phyloP scores from a whole-genome alignment of 768 basidiomycete species.

The Suillus americanus region DNA sequence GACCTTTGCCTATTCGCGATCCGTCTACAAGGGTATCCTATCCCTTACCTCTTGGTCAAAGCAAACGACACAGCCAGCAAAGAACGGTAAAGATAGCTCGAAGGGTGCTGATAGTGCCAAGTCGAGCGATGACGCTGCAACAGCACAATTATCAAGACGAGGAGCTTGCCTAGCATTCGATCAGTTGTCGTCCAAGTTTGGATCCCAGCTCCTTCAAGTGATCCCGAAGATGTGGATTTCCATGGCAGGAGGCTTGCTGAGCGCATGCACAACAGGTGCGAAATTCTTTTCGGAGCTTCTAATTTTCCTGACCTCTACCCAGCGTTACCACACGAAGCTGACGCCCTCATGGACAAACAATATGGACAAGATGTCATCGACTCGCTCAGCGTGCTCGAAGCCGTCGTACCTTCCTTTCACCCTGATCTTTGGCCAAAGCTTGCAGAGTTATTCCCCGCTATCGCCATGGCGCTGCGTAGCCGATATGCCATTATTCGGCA shows the following conservation, averaged over 20 bases:
- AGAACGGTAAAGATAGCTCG: slow-evolving; percentile 37
- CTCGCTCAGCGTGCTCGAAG: slow-evolving; percentile 85
- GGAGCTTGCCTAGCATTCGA: slow-evolving; percentile 86
- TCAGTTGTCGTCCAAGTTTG: slow-evolving; percentile 76
- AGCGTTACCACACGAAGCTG: slow-evolving; percentile 61
- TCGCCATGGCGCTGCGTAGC: slow-evolving; percentile 79
- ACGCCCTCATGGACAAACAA: slow-evolving; percentile 65
- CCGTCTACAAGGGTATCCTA: slow-evolving; percentile 68
- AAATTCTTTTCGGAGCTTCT: not conserved
- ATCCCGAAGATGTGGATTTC: slow-evolving; percentile 97
- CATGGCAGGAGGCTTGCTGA: slow-evolving; percentile 76
- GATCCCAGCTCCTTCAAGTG: slow-evolving; percentile 62
- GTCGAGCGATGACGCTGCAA: slow-evolving; percentile 53
- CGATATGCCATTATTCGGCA: slow-evolving; percentile 89
- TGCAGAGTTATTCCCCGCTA: slow-evolving; percentile 68
- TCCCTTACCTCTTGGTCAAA: slow-evolving; percentile 58
- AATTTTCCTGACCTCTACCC: slow-evolving; percentile 5
- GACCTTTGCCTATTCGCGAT: slow-evolving; percentile 72
- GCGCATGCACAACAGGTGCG: slow-evolving; percentile 67
- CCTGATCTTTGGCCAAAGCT: slow-evolving; percentile 68
- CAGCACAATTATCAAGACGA: slow-evolving; percentile 72
- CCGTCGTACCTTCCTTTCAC: slow-evolving; percentile 75
- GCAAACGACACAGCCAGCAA: slow-evolving; percentile 29
- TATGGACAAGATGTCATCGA: slow-evolving; percentile 91
- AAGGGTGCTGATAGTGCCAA: slow-evolving; percentile 44